Percentiles rank a stretch among this genome's conserved stretches.
These are phyloP conservation scores for Nicotiana noctiflora DNA, from an alignment of 257 asterid species.

Conservation along the genomic window DNA sequence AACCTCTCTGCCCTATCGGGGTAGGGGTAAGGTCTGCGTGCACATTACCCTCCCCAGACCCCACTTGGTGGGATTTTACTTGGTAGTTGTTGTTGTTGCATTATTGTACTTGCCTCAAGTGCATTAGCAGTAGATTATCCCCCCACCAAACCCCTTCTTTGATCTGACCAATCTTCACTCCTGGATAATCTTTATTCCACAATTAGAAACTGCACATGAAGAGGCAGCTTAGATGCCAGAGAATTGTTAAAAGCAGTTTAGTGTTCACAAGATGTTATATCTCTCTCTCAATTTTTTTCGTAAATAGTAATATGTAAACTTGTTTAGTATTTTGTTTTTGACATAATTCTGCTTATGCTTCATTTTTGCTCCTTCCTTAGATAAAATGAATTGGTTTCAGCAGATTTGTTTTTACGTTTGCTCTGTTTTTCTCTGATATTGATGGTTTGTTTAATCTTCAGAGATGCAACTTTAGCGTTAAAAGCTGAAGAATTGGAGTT, in stretches of 20 bases:
- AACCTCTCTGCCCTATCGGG: too few species aligned
- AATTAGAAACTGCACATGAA: background rate
- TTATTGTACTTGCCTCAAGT: background rate
- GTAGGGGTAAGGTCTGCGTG: too few species aligned
- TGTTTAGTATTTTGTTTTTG: too few species aligned
- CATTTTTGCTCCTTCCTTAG: background rate
- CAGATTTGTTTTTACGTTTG: background rate
- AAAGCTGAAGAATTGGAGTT: constrained; percentile 86
- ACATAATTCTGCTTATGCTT: background rate
- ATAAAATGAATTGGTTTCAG: background rate
- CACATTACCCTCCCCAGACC: too few species aligned
- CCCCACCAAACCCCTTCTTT: background rate
- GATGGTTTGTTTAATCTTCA: constrained; percentile 29
- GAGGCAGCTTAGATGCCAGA: background rate
- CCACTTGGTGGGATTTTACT: too few species aligned
- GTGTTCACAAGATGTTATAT: background rate
- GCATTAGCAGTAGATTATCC: background rate
- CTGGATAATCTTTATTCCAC: background rate
- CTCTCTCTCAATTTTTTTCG: background rate
- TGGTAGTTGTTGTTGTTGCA: background rate
- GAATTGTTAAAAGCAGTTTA: background rate
- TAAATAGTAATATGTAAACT: background rate
- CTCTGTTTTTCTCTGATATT: constrained; percentile 18
- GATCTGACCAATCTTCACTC: background rate
- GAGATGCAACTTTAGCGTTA: constrained; percentile 83